Evolutionary conservation across 768 basidiomycete species (phyloP), one percentile per base, ranked within the genome.

Genomic region (Piloderma croceum): DNA sequence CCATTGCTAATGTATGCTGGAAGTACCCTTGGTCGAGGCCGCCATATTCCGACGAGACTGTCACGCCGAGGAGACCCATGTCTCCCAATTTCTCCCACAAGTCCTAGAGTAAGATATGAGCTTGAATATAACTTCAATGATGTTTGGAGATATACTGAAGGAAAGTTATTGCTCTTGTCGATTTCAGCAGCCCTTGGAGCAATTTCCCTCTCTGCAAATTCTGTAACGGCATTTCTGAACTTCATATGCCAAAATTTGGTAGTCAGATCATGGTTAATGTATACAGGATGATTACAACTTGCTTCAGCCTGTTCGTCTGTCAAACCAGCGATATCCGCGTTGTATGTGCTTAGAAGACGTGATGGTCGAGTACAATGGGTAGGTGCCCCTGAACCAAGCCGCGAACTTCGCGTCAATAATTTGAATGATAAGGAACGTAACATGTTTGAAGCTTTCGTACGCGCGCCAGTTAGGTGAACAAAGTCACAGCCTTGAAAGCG

Each of bases 51-150:
- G 82, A 73, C 9, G 81, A 73, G 13, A 86, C 89, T 4, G 92
- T 97, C 19, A 87, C 69, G 42, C 92, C 92, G 13, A 97, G 75
- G 21, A 97, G 70, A 7, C 93, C 93, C 92, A 98, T 94, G 17
- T 76, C 73, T 4, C 92, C 90, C 34, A 97, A 70, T 61, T 90
- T 90, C 56, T 83, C 77, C 83, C 90, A 91, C 29, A 94, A 65
- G 56, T 87, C 80, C 87, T 91, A 53, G 13, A 47, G 38, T 6
- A 29, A 9, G 31, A 42, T 11, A 13, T 19, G n/a, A 35, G 21
- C 23, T 24, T 31, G 37, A 24, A 5, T 23, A 32, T 41, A 36
- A 34, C 27, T 39, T n/a, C n/a, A n/a, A 34, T 31, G 34, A 39
- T 35, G 24, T 45, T 17, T 21, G 24, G 13, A 31, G 6, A 45